Evolutionary conservation across 2,329 filamentous ascomycete genomes (phyloP), one percentile per base, ranked within the genome.

Genomic region (Beauveria caledonica): DNA sequence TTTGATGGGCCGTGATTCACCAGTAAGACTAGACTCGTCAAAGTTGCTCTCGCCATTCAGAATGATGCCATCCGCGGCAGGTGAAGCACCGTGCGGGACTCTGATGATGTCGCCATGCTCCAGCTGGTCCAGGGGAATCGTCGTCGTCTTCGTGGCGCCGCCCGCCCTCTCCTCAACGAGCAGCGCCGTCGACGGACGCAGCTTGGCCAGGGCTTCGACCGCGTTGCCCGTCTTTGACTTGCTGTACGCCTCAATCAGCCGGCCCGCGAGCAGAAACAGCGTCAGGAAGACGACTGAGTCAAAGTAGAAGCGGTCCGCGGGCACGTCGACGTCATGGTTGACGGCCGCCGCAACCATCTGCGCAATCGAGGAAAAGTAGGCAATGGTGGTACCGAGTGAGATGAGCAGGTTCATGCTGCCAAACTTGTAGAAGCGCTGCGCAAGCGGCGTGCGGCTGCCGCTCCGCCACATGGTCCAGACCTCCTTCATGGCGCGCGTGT

Each of bases 381-480:
- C 92, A 62, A 97, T 90, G 2, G 85, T 88, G 0, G 92, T 96
- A 6, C 92, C 92, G 2, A 96, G 80, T 8, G 89, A 94, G 74
- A 97, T 92, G 62, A 97, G 81, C 77, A 95, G 88, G 70, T 96
- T 96, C 92, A 97, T 97, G 76, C 92, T 96, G 9, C 92, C 92
- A 68, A 97, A 97, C n/a, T 89, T 86, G 71, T 92, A 91, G 68
- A 97, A 92, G 15, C 92, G 81, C 66, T 87, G 83, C 17, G 89
- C 67, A 4, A 95, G 71, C 0, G 90, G 89, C 1, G 87, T 87
- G 42, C 81, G 84, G 69, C 90, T 96, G 29, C 85, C 83, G 2
- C 77, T 85, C 23, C 88, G 82, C 92, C 92, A 97, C 64, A 96
- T 78, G 0, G 86, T 80, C 63, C 80, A 79, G 13, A 97, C 76